Evolutionary conservation across 2,329 filamentous ascomycete genomes (phyloP), one percentile per base, ranked within the genome.

Genomic region (Colletotrichum cuscutae): DNA sequence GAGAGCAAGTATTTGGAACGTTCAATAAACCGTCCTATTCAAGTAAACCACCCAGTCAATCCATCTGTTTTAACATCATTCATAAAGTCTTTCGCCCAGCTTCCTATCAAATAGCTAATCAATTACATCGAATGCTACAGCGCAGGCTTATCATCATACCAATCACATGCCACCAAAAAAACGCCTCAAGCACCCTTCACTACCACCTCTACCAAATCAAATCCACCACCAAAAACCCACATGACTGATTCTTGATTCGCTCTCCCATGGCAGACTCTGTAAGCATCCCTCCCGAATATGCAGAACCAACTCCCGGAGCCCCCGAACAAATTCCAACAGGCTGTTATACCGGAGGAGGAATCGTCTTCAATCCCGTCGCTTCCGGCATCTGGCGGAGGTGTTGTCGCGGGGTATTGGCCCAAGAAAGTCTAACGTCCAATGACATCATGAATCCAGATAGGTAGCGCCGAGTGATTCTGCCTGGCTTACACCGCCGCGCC

Each of bases 251-350:
- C 3, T 22, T 49, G 13, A 42, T 42, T 42, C 37, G 37, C 37
- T 22, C 19, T 19, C 19, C 6, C 42, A 7, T 8, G 42, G 8
- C 42, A 49, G 42, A 22, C 19, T 22, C 42, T 22, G 42, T 49
- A 22, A 49, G 42, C 42, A 49, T 22, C 42, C 42, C 8, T 49
- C 42, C 19, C 42, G 5, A 49, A 22, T 5, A 4, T 22, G 37
- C 37, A 42, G 37, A 42, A 42, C 37, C 37, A 42, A 42, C 37
- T 42, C 24, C 61, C 61, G 61, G 46, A 26, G 8, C 46, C 61
- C 24, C 46, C 46, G 46, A 64, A 1, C 9, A 42, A 42, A 64
- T 64, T 64, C 35, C 28, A 37, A 64, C 61, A 64, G 61, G 61
- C 53, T 49, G 28, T 64, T 54, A 54, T n/a, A 19, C 61, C 61